A percentile compares a stretch with the other conserved stretches of the same genome.
Evolutionary conservation across 23 red algal genomes (phyloP).

Genomic region (Rhodosorus marinus): DNA sequence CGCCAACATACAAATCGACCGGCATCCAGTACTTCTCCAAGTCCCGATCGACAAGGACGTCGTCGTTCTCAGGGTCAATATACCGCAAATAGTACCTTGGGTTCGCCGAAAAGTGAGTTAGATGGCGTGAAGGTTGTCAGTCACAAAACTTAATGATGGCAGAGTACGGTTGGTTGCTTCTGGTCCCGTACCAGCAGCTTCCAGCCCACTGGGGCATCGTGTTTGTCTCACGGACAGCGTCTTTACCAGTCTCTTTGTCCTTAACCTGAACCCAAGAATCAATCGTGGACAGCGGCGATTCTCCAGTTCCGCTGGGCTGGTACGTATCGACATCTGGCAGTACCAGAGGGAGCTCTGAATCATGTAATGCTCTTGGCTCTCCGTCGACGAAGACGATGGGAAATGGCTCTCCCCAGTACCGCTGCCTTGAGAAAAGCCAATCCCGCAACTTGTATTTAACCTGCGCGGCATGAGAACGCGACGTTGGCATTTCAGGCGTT

Average conservation of each 20-base stretch:
- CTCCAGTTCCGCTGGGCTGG: constrained; percentile 55
- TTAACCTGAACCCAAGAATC: constrained; percentile 51
- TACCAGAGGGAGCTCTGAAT: constrained; percentile 50
- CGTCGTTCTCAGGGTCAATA: constrained; percentile 74
- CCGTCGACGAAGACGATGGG: constrained; percentile 88
- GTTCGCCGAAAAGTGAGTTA: too few species aligned
- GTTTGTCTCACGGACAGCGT: constrained; percentile 71
- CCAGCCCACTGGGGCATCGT: constrained; percentile 99
- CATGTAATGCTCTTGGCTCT: constrained; percentile 28
- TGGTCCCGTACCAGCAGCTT: constrained; percentile 98
- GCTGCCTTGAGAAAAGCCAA: constrained; percentile 94
- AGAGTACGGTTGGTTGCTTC: too few species aligned
- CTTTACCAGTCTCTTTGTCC: constrained; percentile 7
- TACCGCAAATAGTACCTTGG: constrained; percentile 93
- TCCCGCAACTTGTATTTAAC: constrained; percentile 91
- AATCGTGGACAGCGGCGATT: constrained; percentile 63
- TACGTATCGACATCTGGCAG: constrained; percentile 53
- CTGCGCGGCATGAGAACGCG: constrained; percentile 4
- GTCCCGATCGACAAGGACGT: constrained; percentile 32
- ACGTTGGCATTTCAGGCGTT: too few species aligned
- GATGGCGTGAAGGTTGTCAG: neutral
- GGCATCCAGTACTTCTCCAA: constrained; percentile 99
- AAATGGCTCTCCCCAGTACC: constrained; percentile 99
- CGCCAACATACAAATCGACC: constrained; percentile 92
- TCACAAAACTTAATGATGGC: neutral